Conservation (phyloP, 257 asterid species). For the Ajuga chamaepitys region DNA sequence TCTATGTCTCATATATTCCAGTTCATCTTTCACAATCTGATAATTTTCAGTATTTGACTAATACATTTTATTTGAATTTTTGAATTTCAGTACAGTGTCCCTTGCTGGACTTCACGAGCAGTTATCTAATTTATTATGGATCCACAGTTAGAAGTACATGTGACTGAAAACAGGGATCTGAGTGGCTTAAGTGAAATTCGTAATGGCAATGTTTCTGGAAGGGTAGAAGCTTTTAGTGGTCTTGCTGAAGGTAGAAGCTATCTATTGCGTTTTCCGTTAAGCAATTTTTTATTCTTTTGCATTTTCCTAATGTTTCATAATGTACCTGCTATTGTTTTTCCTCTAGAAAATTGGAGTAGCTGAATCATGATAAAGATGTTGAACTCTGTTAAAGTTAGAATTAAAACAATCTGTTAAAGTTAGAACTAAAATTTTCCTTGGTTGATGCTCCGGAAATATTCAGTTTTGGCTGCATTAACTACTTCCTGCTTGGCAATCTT, state of each 20-base stretch:
- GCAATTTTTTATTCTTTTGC: not conserved
- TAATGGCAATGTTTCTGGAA: conserved; percentile 45
- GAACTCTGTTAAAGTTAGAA: not conserved
- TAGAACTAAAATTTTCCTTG: not conserved
- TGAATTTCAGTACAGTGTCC: conserved; percentile 19
- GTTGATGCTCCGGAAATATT: not conserved
- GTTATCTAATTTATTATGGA: conserved; percentile 45
- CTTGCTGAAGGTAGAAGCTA: conserved; percentile 38
- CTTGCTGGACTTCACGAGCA: conserved; percentile 14
- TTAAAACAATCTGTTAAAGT: not conserved
- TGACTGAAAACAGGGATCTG: conserved; percentile 35
- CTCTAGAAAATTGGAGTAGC: not conserved
- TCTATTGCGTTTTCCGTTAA: conserved; percentile 3
- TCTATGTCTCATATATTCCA: not conserved
- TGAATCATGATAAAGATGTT: not conserved
- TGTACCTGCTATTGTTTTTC: not conserved
- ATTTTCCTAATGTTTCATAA: not conserved
- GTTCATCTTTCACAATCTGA: conserved; percentile 9
- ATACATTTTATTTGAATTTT: conserved; percentile 8
- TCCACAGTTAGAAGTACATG: conserved; percentile 34
- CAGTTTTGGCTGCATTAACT: not conserved
- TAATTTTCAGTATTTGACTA: conserved; percentile 4
- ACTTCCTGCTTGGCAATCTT: not conserved
- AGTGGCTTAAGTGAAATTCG: conserved; percentile 33
- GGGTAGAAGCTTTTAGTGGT: conserved; percentile 42